A percentile compares a stretch with the other conserved stretches of the same genome.
Conservation (phyloP, 805 yeast species). For the Yarrowia sp. region DNA sequence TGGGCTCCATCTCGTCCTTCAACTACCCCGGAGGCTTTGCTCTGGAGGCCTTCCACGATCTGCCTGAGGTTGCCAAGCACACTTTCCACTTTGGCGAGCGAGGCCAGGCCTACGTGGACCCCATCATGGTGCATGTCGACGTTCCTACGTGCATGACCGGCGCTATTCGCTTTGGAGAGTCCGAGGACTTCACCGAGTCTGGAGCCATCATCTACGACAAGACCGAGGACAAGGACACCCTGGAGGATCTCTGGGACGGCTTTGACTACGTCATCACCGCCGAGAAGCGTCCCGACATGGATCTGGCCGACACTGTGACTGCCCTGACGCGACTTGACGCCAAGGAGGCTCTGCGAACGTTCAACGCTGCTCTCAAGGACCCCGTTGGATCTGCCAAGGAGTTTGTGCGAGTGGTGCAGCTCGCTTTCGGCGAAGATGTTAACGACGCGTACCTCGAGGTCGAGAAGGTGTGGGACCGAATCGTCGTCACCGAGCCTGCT, state of each 20-base stretch:
- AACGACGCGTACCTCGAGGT: constrained; percentile 1
- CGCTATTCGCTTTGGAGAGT: constrained; percentile 68
- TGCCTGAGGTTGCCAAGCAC: constrained; percentile 35
- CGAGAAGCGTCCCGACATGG: constrained; percentile 29
- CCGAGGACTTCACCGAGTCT: constrained; percentile 39
- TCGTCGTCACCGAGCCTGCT: constrained; percentile 10
- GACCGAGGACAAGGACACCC: constrained; percentile 52
- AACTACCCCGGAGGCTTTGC: constrained; percentile 94
- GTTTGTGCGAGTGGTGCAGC: background rate
- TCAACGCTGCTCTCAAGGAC: background rate
- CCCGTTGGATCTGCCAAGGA: background rate
- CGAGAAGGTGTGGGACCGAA: background rate
- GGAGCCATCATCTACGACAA: constrained; percentile 59
- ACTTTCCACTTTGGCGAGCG: constrained; percentile 22
- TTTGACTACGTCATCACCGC: constrained; percentile 55
- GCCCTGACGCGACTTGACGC: constrained; percentile 4
- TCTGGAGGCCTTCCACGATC: constrained; percentile 50
- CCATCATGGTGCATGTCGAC: constrained; percentile 63
- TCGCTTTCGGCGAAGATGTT: constrained; percentile 9
- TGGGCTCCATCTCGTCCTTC: constrained; percentile 61
- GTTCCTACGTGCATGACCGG: constrained; percentile 87
- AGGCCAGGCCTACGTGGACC: constrained; percentile 28
- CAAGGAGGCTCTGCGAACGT: background rate
- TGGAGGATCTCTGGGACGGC: constrained; percentile 46
- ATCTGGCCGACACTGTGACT: background rate